A percentile compares a stretch with the other conserved stretches of the same genome.
phyloP scores from a whole-genome alignment of 345 rosid species.

The Erodium maritimum region DNA sequence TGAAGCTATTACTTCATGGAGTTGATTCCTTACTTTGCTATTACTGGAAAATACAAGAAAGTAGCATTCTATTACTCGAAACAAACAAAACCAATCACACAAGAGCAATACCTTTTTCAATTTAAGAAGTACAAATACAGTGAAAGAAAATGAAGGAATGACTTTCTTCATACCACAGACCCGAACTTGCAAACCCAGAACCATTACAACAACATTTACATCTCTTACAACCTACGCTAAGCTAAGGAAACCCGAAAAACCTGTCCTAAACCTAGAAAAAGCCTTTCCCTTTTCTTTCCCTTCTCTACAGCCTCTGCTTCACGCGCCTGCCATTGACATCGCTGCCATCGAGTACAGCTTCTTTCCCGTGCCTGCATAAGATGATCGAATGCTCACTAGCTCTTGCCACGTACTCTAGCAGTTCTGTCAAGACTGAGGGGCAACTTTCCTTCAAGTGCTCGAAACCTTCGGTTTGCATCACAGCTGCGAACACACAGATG shows the following conservation, averaged over 20 bases:
- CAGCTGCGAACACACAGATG: constrained; percentile 30
- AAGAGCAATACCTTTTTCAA: not conserved
- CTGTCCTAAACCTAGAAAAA: constrained; percentile 17
- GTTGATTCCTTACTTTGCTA: no score
- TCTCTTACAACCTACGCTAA: constrained; percentile 7
- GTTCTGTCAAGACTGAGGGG: constrained; percentile 44
- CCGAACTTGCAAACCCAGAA: constrained; percentile 9
- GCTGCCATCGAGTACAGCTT: constrained; percentile 29
- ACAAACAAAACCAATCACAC: not conserved
- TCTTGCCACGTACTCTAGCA: constrained; percentile 28
- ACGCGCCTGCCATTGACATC: constrained; percentile 37
- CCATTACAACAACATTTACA: constrained; percentile 23
- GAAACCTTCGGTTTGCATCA: constrained; percentile 75
- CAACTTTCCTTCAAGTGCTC: constrained; percentile 52
- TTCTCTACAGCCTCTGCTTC: constrained; percentile 32
- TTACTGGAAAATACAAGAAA: no score
- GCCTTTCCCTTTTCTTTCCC: constrained; percentile 3
- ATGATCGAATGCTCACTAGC: constrained; percentile 2
- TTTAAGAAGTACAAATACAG: not conserved
- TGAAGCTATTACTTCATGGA: no score
- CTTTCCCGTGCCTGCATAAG: constrained; percentile 22
- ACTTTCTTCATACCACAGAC: constrained; percentile 6
- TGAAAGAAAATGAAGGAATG: not conserved
- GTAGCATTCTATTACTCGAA: not conserved
- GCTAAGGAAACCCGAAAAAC: constrained; percentile 9